These are phyloP conservation scores for Colletotrichum abscissum DNA, from an alignment of 2,329 filamentous ascomycete species.

Conservation along the genomic window DNA sequence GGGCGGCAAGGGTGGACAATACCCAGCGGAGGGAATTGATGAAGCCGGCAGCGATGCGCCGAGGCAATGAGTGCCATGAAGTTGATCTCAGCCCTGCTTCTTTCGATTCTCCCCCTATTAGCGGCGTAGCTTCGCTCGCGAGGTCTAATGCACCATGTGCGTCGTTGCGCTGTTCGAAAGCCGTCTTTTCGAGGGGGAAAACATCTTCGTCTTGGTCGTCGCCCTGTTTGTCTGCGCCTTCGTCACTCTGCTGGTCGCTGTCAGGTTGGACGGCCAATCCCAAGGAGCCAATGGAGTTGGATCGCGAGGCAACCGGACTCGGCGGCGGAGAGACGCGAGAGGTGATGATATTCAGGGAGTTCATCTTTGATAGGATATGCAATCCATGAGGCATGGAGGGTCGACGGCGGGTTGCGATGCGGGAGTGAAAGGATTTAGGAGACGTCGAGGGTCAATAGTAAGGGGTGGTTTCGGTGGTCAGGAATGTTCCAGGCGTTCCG, in stretches of 20 bases:
- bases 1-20: conserved; percentile 80
- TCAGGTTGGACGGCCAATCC: conserved; percentile 58
- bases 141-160: conserved; percentile 40
- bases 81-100: conserved; percentile 46
- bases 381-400: conserved; percentile 62
- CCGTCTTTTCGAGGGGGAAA: conserved; percentile 36
- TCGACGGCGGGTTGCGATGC: conserved; percentile 13
- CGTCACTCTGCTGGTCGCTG: conserved; percentile 49
- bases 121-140: conserved; percentile 73
- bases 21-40: conserved; percentile 83
- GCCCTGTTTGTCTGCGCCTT: conserved; percentile 39
- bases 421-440: not conserved
- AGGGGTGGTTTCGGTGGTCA: conserved; percentile 30
- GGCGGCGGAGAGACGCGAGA: conserved; percentile 78
- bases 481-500: conserved; percentile 36
- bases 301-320: conserved; percentile 66
- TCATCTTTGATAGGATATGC: conserved; percentile 77
- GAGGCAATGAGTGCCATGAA: conserved; percentile 69
- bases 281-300: conserved; percentile 69
- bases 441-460: conserved; percentile 6
- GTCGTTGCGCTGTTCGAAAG: conserved; percentile 26
- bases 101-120: conserved; percentile 58
- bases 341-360: conserved; percentile 95
- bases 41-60: conserved; percentile 77
- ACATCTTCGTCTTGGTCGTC: conserved; percentile 45